Percentiles rank a stretch among this genome's conserved stretches.
phyloP scores from a whole-genome alignment of 768 basidiomycete genomes.

The Macrolepiota fuliginosa region DNA sequence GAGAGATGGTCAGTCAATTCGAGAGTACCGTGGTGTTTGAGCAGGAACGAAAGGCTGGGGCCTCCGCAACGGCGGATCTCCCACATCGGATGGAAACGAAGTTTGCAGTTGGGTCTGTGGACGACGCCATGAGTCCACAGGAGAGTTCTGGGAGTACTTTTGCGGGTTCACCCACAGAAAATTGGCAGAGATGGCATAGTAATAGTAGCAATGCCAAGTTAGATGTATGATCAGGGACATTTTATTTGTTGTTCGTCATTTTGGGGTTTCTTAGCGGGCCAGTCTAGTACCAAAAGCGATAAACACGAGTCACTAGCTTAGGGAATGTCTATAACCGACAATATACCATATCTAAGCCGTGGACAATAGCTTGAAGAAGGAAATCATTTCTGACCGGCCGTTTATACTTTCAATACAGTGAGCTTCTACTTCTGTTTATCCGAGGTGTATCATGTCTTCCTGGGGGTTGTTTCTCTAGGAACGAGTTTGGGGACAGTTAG shows the following conservation, averaged over 20 bases:
- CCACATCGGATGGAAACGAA: background rate
- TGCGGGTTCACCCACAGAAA: conserved; percentile 1
- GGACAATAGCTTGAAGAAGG: too few species aligned
- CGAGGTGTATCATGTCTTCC: too few species aligned
- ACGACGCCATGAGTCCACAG: conserved; percentile 3
- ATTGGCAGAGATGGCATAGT: conserved; percentile 1
- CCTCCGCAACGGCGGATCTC: background rate
- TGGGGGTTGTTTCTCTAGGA: too few species aligned
- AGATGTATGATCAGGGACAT: background rate
- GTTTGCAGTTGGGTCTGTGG: background rate
- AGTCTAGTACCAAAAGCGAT: too few species aligned
- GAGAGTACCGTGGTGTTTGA: conserved; percentile 11
- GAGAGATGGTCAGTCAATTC: conserved; percentile 11
- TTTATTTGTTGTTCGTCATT: background rate
- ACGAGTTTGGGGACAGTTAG: too few species aligned
- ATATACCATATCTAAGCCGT: too few species aligned
- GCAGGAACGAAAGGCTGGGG: background rate
- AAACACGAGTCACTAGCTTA: too few species aligned
- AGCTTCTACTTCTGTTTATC: too few species aligned
- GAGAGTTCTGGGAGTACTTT: conserved; percentile 9
- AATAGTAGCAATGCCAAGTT: background rate
- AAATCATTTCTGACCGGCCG: too few species aligned
- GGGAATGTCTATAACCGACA: too few species aligned
- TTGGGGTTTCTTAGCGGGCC: background rate
- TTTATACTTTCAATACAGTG: too few species aligned